Conservation (phyloP, 345 rosid species). For the Corchorus olitorius region DNA sequence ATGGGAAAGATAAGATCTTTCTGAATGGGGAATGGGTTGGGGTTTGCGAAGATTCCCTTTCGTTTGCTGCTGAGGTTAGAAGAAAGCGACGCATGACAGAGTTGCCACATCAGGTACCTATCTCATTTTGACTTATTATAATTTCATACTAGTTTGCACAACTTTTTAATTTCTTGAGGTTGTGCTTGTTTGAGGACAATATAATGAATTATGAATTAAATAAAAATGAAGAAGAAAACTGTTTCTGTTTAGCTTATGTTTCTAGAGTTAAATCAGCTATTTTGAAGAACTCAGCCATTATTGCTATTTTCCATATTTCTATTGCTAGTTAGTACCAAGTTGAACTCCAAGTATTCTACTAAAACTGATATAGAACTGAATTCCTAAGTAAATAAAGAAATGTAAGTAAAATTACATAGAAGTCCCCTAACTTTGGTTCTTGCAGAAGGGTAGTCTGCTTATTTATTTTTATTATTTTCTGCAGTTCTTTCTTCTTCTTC, state of each 20-base stretch:
- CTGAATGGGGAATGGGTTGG: constrained; percentile 96
- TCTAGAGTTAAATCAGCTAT: neutral
- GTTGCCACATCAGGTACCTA: constrained; percentile 63
- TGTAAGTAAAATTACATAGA: neutral
- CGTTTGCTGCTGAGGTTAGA: constrained; percentile 60
- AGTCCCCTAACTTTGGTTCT: neutral
- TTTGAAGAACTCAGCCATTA: neutral
- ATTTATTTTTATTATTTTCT: neutral
- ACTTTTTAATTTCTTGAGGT: neutral
- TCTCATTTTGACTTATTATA: neutral
- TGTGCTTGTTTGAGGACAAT: neutral
- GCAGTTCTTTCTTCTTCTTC: constrained; percentile 7
- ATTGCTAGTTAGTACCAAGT: neutral
- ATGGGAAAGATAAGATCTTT: constrained; percentile 60
- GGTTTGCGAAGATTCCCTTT: constrained; percentile 55
- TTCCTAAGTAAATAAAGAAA: neutral
- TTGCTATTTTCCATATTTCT: neutral
- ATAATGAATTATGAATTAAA: neutral
- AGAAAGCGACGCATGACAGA: constrained; percentile 58
- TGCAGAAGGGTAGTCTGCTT: neutral
- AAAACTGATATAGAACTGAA: neutral
- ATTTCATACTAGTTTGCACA: too few species aligned
- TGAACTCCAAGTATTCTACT: neutral
- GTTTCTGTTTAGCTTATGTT: neutral
- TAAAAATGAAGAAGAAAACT: neutral